Conservation (phyloP, 371 early-diverging fungal species). For the Coemansia sp. region DNA sequence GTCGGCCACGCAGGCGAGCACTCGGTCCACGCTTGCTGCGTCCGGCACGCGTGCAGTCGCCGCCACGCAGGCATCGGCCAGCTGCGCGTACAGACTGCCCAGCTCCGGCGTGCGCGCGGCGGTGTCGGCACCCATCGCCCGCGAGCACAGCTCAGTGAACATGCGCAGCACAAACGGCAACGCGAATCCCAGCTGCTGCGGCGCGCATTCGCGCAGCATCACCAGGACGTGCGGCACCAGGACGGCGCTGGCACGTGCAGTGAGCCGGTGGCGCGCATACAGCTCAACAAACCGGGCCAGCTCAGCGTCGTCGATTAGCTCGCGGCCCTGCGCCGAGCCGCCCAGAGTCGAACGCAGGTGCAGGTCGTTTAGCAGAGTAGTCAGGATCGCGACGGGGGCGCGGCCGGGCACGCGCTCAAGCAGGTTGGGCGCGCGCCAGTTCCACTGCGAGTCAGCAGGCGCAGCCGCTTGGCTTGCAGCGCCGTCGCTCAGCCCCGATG, state of each 20-base stretch:
- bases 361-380: constrained; percentile 24
- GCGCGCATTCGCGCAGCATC: constrained; percentile 33
- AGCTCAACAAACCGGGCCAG: constrained; percentile 39
- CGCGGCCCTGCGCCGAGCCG: not conserved
- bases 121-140: not conserved
- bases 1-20: constrained; percentile 52
- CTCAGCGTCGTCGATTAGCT: constrained; percentile 19
- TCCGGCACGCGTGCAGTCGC: not conserved
- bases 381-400: constrained; percentile 22
- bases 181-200: constrained; percentile 21
- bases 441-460: constrained; percentile 13
- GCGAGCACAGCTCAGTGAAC: constrained; percentile 40
- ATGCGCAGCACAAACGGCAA: constrained; percentile 46
- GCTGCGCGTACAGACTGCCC: constrained; percentile 20
- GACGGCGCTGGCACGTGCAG: constrained; percentile 17
- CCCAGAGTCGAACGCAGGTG: constrained; percentile 19
- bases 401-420: constrained; percentile 38
- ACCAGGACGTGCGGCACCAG: constrained; percentile 28
- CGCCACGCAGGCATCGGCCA: constrained; percentile 70
- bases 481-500: constrained; percentile 9
- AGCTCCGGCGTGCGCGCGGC: constrained; percentile 18
- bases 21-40: constrained; percentile 54
- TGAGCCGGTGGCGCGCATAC: constrained; percentile 23
- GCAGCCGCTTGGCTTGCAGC: not conserved
- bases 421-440: constrained; percentile 34